Percentiles rank a stretch among this genome's conserved stretches.
phyloP scores from a whole-genome alignment of 192 early-diverging fungal species.

The Nowakowskiella sp. region DNA sequence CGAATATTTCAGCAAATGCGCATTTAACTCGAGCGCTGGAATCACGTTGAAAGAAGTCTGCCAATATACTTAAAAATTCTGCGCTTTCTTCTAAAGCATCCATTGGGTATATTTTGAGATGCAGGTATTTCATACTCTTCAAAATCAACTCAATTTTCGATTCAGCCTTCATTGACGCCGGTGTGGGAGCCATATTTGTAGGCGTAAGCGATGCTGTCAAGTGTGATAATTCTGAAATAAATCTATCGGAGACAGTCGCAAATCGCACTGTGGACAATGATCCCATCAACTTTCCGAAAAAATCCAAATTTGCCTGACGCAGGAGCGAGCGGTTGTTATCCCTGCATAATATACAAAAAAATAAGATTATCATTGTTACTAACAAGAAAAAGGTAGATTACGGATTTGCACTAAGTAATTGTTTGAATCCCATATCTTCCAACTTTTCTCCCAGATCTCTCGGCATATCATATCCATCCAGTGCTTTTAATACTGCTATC shows the following conservation, averaged over 20 bases:
- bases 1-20: constrained; percentile 85
- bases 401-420: constrained; percentile 81
- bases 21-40: constrained; percentile 64
- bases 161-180: constrained; percentile 54
- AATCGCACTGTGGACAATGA: constrained; percentile 75
- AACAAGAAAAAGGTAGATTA: constrained; percentile 26
- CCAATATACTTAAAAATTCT: constrained; percentile 85
- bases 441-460: constrained; percentile 77
- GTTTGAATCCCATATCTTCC: constrained; percentile 90
- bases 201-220: not conserved
- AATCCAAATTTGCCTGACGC: constrained; percentile 77
- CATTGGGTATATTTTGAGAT: constrained; percentile 91
- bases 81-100: constrained; percentile 88
- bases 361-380: not conserved
- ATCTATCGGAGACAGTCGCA: constrained; percentile 86
- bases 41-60: constrained; percentile 77
- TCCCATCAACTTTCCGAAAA: constrained; percentile 91
- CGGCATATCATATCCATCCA: constrained; percentile 62
- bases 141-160: constrained; percentile 79
- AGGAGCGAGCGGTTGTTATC: constrained; percentile 18
- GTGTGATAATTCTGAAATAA: constrained; percentile 67
- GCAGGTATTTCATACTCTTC: constrained; percentile 81
- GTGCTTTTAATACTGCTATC: constrained; percentile 71
- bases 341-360: constrained; percentile 1
- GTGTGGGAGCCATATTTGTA: constrained; percentile 27